phyloP scores from a whole-genome alignment of 108 stramenopile genomes.

The Pelagomonas calceolata region DNA sequence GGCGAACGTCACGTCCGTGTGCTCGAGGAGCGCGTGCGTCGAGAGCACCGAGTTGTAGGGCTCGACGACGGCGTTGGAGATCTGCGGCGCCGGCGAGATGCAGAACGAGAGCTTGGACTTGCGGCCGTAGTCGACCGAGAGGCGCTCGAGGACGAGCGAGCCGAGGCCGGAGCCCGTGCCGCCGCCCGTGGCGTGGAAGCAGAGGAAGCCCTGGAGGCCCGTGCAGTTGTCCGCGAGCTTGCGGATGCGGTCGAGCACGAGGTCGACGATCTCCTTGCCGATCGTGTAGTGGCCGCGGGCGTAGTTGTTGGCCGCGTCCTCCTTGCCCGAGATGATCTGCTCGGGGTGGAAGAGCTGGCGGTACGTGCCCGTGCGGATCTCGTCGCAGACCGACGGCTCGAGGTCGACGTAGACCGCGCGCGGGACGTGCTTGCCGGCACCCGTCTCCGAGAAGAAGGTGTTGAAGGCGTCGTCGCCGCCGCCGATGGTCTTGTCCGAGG shows the following conservation, averaged over 20 bases:
- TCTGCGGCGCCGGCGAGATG: constrained; percentile 82
- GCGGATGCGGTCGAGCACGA: constrained; percentile 39
- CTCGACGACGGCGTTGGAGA: constrained; percentile 88
- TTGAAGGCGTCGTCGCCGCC: constrained; percentile 78
- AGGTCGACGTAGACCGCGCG: constrained; percentile 32
- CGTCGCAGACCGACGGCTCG: constrained; percentile 61
- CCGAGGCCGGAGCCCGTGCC: constrained; percentile 41
- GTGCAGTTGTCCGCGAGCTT: constrained; percentile 47
- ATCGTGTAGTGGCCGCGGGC: constrained; percentile 46
- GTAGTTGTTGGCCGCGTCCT: constrained; percentile 45
- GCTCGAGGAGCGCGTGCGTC: constrained; percentile 85
- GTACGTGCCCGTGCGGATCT: constrained; percentile 78
- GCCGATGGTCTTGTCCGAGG: constrained; percentile 60
- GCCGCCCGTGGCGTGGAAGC: constrained; percentile 41
- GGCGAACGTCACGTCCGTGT: constrained; percentile 87
- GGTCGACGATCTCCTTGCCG: constrained; percentile 46
- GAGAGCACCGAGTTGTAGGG: constrained; percentile 93
- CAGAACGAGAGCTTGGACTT: constrained; percentile 98
- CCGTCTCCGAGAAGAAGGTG: constrained; percentile 50
- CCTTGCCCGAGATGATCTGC: constrained; percentile 41
- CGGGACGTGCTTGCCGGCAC: constrained; percentile 37
- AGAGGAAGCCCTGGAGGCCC: constrained; percentile 40
- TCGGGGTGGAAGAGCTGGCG: constrained; percentile 48
- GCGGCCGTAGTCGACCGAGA: constrained; percentile 94
- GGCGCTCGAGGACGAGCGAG: constrained; percentile 69